These are phyloP conservation scores for Penicillium sp. DNA, from an alignment of 2,329 filamentous ascomycete species.

Conservation along the genomic window DNA sequence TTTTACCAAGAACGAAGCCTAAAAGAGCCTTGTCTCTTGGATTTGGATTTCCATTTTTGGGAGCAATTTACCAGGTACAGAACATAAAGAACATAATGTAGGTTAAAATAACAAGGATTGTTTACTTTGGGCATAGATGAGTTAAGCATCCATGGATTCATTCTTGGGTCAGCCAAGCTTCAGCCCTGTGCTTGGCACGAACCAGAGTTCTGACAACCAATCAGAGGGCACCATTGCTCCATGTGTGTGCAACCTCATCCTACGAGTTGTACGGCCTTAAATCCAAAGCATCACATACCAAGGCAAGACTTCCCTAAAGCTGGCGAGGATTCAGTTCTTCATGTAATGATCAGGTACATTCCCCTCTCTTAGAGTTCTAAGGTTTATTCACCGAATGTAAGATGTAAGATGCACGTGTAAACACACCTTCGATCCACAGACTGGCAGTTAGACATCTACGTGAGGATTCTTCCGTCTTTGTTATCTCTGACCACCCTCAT, in stretches of 20 bases:
- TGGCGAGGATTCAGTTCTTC: too few relatives aligned
- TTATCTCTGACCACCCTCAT: neutral
- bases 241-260: slow-evolving; percentile 1
- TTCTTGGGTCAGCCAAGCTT: neutral
- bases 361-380: neutral
- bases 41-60: too few relatives aligned
- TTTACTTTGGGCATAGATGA: too few relatives aligned
- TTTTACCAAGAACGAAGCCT: too few relatives aligned
- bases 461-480: neutral
- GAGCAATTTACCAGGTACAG: too few relatives aligned
- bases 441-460: neutral
- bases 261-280: neutral
- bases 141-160: too few relatives aligned
- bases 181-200: neutral
- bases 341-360: neutral
- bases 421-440: neutral
- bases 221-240: neutral
- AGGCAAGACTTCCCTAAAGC: neutral
- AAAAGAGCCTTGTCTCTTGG: too few relatives aligned
- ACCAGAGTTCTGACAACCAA: neutral
- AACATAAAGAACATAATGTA: too few relatives aligned
- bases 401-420: neutral
- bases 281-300: neutral
- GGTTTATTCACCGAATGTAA: neutral
- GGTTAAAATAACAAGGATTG: too few relatives aligned